Percentiles rank a stretch among this genome's conserved stretches.
Evolutionary conservation across 2,329 filamentous ascomycete genomes (phyloP).

Genomic region (Fusarium guadeloupense): DNA sequence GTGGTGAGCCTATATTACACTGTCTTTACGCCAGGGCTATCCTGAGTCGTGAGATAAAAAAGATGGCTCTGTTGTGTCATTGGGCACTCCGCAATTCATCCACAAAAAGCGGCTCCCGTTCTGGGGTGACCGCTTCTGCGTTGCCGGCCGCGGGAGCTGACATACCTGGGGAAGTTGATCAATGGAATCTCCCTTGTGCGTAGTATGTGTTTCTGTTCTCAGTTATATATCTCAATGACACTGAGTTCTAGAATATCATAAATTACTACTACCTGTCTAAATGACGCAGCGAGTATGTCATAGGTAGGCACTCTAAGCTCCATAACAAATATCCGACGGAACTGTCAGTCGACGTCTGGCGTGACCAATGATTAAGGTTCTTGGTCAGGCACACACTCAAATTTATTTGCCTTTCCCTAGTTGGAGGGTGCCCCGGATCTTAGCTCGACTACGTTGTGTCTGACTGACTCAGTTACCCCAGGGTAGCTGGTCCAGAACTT

Average conservation of each 20-base stretch:
- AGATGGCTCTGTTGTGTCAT: slow-evolving; percentile 11
- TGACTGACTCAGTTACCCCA: slow-evolving; percentile 28
- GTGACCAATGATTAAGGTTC: slow-evolving; percentile 17
- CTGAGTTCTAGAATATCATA: slow-evolving; percentile 29
- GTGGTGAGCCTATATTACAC: background rate
- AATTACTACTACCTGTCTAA: slow-evolving; percentile 5
- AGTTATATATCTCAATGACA: background rate
- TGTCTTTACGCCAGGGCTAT: slow-evolving; percentile 10
- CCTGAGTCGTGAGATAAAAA: slow-evolving; percentile 17
- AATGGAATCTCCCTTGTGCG: background rate
- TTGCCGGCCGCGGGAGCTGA: slow-evolving; percentile 34
- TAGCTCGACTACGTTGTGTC: slow-evolving; percentile 5
- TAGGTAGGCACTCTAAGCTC: slow-evolving; percentile 8
- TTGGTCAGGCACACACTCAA: slow-evolving; percentile 4
- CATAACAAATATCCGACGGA: slow-evolving; percentile 13
- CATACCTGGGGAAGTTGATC: background rate
- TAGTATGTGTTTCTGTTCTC: background rate
- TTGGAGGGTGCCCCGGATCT: slow-evolving; percentile 15
- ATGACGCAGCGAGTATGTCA: slow-evolving; percentile 20
- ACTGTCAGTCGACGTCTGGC: slow-evolving; percentile 19
- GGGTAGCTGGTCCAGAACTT: slow-evolving; percentile 5
- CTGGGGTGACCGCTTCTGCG: slow-evolving; percentile 24
- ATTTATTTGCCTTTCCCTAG: slow-evolving; percentile 15
- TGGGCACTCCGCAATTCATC: slow-evolving; percentile 26
- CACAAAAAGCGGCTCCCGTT: slow-evolving; percentile 30